A percentile compares a stretch with the other conserved stretches of the same genome.
Conservation (phyloP, 306 rosid species). For the Acacia confusa region DNA sequence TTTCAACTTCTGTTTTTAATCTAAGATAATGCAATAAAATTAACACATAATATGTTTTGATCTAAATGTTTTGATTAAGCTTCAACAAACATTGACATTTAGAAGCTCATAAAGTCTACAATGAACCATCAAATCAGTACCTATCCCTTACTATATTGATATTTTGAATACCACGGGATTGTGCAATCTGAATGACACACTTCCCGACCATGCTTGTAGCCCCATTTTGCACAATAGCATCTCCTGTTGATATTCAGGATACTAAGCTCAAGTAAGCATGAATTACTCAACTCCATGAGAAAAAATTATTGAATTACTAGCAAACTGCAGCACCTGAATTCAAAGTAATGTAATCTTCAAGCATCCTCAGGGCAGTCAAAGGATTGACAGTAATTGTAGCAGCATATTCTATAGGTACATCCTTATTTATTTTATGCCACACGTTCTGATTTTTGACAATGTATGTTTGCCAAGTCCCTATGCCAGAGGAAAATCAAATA, state of each 20-base stretch:
- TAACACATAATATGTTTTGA: neutral
- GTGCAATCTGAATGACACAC: slow-evolving; percentile 92
- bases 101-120: slow-evolving; percentile 21
- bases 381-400: slow-evolving; percentile 91
- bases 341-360: slow-evolving; percentile 68
- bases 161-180: slow-evolving; percentile 63
- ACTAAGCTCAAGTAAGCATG: slow-evolving; percentile 8
- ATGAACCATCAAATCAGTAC: slow-evolving; percentile 43
- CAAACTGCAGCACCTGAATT: slow-evolving; percentile 54
- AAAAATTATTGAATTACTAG: neutral
- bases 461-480: slow-evolving; percentile 94
- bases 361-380: slow-evolving; percentile 84
- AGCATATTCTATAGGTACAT: slow-evolving; percentile 77
- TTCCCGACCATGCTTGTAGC: slow-evolving; percentile 97
- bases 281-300: neutral
- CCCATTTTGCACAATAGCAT: slow-evolving; percentile 92
- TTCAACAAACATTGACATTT: slow-evolving; percentile 9
- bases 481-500: slow-evolving; percentile 12
- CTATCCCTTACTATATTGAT: slow-evolving; percentile 84
- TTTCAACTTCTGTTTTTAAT: neutral
- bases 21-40: neutral
- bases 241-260: slow-evolving; percentile 53
- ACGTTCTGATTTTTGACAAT: slow-evolving; percentile 70
- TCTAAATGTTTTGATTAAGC: neutral
- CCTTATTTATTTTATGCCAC: slow-evolving; percentile 81